Evolutionary conservation across 1,284 basidiomycete species (phyloP), one percentile per base, ranked within the genome.

Genomic region (Naganishia sp.): DNA sequence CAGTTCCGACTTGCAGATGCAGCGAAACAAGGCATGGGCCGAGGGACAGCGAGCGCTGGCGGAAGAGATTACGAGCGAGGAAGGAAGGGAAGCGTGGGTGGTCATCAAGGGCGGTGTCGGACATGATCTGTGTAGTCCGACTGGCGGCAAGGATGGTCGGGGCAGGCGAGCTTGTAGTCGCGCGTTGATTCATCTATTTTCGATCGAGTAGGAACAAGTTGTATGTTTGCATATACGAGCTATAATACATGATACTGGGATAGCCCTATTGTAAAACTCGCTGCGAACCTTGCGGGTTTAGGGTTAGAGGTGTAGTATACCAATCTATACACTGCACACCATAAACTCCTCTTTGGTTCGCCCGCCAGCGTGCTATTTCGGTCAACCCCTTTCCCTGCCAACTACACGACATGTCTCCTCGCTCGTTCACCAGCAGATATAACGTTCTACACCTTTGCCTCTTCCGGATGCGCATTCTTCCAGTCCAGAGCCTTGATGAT

Each of bases 401-500:
- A 5, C 2, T 28, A 28, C 28, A 28, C 28, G 28, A 1, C 28
- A 28, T 28, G 36, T 39, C 36, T 39, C 36, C 36, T 39, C 36
- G 13, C 28, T 9, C 36, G 36, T 39, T 39, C 36, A 2, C 36
- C 36, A 10, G 3, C 36, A 9, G 36, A 13, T 10, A 39, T 7
- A 13, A 13, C 36, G 36, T 39, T 39, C 9, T 56, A 71, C 33
- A 71, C 65, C 53, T 66, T 65, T 3, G 72, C 72, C 59, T 71
- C 68, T 7, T 76, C 76, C 3, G 70, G 69, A 64, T 78, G 70
- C 1, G 70, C 66, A 55, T 78, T 78, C 52, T 74, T 71, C 72
- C 77, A 78, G 57, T 78, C 75, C 18, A 79, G 70, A 23, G 76
- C 78, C 66, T 77, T 76, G 67, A 78, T 66, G 44, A 79, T 70